Evolutionary conservation across 1,284 basidiomycete genomes (phyloP).

Genomic region (Ceratobasidium sp.): DNA sequence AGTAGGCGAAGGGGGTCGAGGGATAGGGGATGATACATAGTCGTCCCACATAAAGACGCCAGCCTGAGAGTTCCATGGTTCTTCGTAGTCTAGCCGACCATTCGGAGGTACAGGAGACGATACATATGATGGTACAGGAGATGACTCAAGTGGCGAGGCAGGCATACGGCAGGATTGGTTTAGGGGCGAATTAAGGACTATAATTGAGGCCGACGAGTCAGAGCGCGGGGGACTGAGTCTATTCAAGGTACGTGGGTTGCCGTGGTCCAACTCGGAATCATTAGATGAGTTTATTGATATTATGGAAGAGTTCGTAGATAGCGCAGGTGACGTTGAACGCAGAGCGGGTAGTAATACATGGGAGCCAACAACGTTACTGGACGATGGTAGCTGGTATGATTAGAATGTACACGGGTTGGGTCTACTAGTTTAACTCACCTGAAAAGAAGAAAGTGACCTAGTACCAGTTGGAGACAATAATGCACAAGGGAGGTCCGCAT

Average conservation of each 20-base stretch:
- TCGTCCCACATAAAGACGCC: slow-evolving; percentile 27
- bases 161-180: neutral
- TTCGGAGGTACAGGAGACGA: neutral
- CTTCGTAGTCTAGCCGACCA: neutral
- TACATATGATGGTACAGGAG: neutral
- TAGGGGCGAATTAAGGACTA: slow-evolving; percentile 1
- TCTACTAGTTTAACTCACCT: neutral
- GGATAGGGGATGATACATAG: neutral
- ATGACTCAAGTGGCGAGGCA: neutral
- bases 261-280: neutral
- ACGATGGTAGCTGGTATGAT: neutral
- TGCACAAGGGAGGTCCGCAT: slow-evolving; percentile 3
- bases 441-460: neutral
- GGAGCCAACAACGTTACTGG: neutral
- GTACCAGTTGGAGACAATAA: neutral
- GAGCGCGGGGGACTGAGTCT: neutral
- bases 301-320: slow-evolving; percentile 14
- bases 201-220: slow-evolving; percentile 6
- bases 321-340: neutral
- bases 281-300: slow-evolving; percentile 9
- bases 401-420: neutral
- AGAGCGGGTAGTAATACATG: neutral
- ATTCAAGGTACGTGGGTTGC: neutral
- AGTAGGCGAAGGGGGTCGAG: slow-evolving; percentile 5
- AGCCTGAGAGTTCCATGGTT: slow-evolving; percentile 2